These are phyloP conservation scores for Diospyros kaki DNA, from an alignment of 148 eudicot genomes.

Conservation along the genomic window DNA sequence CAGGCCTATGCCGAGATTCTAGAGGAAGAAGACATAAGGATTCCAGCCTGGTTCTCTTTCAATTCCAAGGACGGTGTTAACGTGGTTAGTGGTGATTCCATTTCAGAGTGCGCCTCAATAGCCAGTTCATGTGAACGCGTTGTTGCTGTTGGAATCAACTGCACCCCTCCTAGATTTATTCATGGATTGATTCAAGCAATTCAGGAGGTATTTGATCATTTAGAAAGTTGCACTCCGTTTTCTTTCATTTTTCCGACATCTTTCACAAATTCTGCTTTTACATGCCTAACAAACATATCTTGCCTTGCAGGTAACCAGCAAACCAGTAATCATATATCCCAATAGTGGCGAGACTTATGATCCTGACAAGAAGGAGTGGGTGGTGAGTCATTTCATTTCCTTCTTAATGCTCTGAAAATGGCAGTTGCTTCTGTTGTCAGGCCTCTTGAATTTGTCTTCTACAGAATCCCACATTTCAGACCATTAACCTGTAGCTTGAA, in stretches of 20 bases:
- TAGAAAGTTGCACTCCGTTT: background rate
- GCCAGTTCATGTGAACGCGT: conserved; percentile 50
- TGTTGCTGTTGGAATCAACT: conserved; percentile 63
- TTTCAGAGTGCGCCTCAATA: conserved; percentile 53
- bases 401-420: background rate
- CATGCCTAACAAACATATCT: background rate
- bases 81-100: conserved; percentile 49
- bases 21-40: conserved; percentile 51
- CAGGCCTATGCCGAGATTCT: conserved; percentile 69
- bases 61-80: conserved; percentile 45
- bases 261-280: background rate
- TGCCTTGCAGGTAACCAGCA: conserved; percentile 36
- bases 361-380: conserved; percentile 47
- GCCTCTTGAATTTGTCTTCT: background rate
- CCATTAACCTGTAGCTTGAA: background rate
- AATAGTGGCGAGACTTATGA: conserved; percentile 68
- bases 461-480: background rate
- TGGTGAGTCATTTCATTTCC: conserved; percentile 30
- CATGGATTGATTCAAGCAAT: conserved; percentile 42
- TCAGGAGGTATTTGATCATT: conserved; percentile 30
- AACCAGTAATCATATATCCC: conserved; percentile 60
- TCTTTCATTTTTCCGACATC: too few species aligned
- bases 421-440: background rate
- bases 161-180: conserved; percentile 63
- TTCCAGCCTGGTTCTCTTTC: conserved; percentile 74